Evolutionary conservation across 805 yeast species (phyloP), one percentile per base, ranked within the genome.

Genomic region (Candida silvatica): DNA sequence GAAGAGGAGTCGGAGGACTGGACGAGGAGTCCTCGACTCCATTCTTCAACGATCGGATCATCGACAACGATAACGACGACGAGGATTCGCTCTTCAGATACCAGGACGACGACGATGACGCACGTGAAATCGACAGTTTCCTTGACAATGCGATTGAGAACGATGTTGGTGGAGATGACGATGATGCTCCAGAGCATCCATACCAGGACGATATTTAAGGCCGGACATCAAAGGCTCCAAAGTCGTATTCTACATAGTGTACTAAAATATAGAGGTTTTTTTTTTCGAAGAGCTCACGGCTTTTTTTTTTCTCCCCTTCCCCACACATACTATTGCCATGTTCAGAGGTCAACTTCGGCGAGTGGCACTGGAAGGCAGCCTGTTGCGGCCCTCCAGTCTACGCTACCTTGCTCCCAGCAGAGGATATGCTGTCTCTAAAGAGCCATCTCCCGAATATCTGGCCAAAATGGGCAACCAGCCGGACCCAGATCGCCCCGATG

Each of bases 71-170:
- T 31, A 58, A 52, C 27, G 52, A 51, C 31, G 56, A 54, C 30
- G 58, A 52, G 28, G 60, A 51, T 29, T 52, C 57, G 7, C 46
- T 59, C 32, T 49, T 58, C 37, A 50, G 58, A 31, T 57, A 58
- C 27, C 51, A 46, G 20, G 47, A 49, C 17, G 51, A 51, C 18
- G 49, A 42, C 40, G 72, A 65, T 31, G 75, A 69, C 48, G 75
- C 75, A 0, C 57, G 66, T 31, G 72, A 67, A 36, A 54, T 69
- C 24, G 64, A 66, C 31, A 59, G 64, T 27, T 62, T 69, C 34
- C 44, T 66, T 12, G 64, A 61, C 17, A 47, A 46, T 36, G 56
- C 52, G 1, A 32, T 40, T 16, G 29, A 39, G 20, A 34, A 47
- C 39, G 67, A 61, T 28, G 54, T 59, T 29, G 63, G 57, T 6